Evolutionary conservation across 2,329 filamentous ascomycete genomes (phyloP).

Genomic region (Penicillium sp.): DNA sequence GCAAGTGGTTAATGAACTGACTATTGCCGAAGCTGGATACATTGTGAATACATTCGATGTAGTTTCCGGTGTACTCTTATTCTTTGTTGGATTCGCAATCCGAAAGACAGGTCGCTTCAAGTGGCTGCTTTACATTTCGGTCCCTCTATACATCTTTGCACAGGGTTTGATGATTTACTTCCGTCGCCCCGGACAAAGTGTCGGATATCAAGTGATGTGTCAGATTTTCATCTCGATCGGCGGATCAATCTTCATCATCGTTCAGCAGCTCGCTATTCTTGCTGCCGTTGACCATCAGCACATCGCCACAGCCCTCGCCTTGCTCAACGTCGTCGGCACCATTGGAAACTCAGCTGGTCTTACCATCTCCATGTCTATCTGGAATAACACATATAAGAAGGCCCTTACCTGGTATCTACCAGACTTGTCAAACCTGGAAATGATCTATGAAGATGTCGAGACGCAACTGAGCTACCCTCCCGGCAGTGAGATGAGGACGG

Average conservation of each 20-base stretch:
- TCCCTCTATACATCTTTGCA: conserved; percentile 55
- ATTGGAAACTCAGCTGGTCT: conserved; percentile 57
- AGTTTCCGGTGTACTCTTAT: conserved; percentile 55
- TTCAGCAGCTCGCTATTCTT: conserved; percentile 56
- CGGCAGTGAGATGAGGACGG: conserved; percentile 52
- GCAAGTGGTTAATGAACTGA: conserved; percentile 33
- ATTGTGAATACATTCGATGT: conserved; percentile 54
- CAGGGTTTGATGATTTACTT: conserved; percentile 59
- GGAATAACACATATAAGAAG: conserved; percentile 56
- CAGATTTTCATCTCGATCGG: conserved; percentile 59
- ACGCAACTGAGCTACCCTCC: conserved; percentile 26
- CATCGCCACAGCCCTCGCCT: conserved; percentile 55
- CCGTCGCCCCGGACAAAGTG: conserved; percentile 46
- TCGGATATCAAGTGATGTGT: conserved; percentile 59
- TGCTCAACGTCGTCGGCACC: conserved; percentile 56
- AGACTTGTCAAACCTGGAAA: conserved; percentile 10
- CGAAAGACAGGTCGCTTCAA: conserved; percentile 56
- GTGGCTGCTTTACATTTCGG: conserved; percentile 52
- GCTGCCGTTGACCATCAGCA: conserved; percentile 57
- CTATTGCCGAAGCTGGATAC: conserved; percentile 35
- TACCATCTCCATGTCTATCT: conserved; percentile 60
- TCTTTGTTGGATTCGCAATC: conserved; percentile 54
- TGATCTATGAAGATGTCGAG: conserved; percentile 19
- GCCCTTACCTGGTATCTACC: conserved; percentile 50
- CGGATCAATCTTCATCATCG: conserved; percentile 54